phyloP scores from a whole-genome alignment of 306 rosid genomes.

The Castanopsis chinensis region DNA sequence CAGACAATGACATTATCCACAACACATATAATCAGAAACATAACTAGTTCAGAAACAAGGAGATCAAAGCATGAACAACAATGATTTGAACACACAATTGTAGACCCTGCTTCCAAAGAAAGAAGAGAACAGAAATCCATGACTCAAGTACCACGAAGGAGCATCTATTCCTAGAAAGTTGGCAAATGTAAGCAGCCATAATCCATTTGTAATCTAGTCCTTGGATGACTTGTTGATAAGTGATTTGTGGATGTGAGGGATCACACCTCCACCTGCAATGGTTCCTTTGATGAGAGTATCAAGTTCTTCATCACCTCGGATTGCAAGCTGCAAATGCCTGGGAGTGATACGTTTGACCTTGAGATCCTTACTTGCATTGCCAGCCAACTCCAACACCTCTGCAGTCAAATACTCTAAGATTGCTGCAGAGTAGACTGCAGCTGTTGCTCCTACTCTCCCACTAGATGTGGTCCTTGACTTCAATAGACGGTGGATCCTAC shows the following conservation, averaged over 20 bases:
- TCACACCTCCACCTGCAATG: slow-evolving; percentile 76
- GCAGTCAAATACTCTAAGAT: slow-evolving; percentile 79
- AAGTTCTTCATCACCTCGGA: slow-evolving; percentile 74
- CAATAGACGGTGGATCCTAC: slow-evolving; percentile 67
- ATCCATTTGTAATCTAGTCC: slow-evolving; percentile 42
- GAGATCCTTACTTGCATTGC: slow-evolving; percentile 77
- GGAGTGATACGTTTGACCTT: slow-evolving; percentile 77
- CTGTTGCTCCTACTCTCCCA: slow-evolving; percentile 79
- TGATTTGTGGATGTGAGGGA: slow-evolving; percentile 77
- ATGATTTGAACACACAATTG: slow-evolving; percentile 24
- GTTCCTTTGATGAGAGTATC: slow-evolving; percentile 74
- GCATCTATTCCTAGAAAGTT: slow-evolving; percentile 14
- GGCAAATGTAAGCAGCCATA: slow-evolving; percentile 3
- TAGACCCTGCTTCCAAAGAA: slow-evolving; percentile 25
- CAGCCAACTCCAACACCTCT: slow-evolving; percentile 74
- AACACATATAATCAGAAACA: slow-evolving; percentile 17
- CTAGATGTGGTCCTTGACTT: slow-evolving; percentile 63
- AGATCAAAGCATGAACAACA: slow-evolving; percentile 26
- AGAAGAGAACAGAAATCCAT: slow-evolving; percentile 22
- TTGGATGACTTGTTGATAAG: slow-evolving; percentile 78
- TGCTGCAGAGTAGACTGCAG: slow-evolving; percentile 80
- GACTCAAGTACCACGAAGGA: slow-evolving; percentile 20
- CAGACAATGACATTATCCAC: slow-evolving; percentile 28
- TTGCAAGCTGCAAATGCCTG: slow-evolving; percentile 76
- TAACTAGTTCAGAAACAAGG: slow-evolving; percentile 24